These are phyloP conservation scores for Talaromyces stipitatus DNA, from an alignment of 495 filamentous ascomycete species.

Conservation along the genomic window DNA sequence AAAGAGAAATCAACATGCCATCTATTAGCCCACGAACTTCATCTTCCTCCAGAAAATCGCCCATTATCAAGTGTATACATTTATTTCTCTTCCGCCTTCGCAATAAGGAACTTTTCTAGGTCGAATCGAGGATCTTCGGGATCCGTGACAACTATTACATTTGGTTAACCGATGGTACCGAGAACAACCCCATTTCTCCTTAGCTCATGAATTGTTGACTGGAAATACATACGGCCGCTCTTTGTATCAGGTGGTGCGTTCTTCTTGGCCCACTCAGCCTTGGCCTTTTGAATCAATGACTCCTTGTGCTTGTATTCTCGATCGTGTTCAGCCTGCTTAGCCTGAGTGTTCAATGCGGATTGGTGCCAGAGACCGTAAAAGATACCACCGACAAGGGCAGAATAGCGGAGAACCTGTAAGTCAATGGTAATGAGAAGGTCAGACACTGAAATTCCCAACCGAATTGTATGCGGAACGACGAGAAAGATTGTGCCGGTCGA, in stretches of 20 bases:
- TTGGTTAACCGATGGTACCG: not conserved
- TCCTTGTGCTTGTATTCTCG: constrained; percentile 82
- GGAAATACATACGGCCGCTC: constrained; percentile 50
- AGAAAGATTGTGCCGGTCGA: constrained; percentile 14
- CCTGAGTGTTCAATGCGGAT: constrained; percentile 55
- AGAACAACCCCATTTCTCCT: not conserved
- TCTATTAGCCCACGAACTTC: constrained; percentile 2
- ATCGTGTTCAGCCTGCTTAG: constrained; percentile 58
- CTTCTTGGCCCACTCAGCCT: constrained; percentile 79
- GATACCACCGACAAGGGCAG: constrained; percentile 77
- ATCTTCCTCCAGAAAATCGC: not conserved
- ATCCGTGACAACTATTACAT: constrained; percentile 66
- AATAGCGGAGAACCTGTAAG: constrained; percentile 85
- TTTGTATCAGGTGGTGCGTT: constrained; percentile 46
- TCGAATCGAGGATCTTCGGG: constrained; percentile 81
- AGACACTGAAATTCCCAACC: not conserved
- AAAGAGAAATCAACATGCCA: not conserved
- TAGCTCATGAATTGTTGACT: not conserved
- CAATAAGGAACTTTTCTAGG: constrained; percentile 72
- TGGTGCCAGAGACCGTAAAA: constrained; percentile 94
- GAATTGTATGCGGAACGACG: not conserved
- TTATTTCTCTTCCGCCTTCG: constrained; percentile 52
- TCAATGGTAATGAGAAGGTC: constrained; percentile 6
- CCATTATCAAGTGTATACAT: constrained; percentile 12
- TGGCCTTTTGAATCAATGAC: constrained; percentile 80